Evolutionary conservation across 495 filamentous ascomycete genomes (phyloP), one percentile per base, ranked within the genome.

Genomic region (Alectoria sarmentosa): DNA sequence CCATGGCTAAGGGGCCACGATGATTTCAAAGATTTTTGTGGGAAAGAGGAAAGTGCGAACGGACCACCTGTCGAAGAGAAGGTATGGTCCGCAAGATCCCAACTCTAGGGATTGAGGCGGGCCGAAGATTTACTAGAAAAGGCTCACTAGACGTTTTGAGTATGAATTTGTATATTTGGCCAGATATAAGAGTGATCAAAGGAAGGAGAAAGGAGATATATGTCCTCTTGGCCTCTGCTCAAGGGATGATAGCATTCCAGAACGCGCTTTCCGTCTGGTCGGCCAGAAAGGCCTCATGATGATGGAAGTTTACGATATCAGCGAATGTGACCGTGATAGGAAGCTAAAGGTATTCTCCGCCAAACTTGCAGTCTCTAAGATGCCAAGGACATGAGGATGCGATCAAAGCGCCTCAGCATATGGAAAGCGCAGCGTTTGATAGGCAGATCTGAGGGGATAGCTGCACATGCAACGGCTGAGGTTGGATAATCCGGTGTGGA

Each of bases 181-280:
- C 1, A 21, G 23, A 39, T 15, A 11, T 13, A n/a, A 55, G 19
- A n/a, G 19, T 34, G 26, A 37, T 44, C 28, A 48, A 21, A 46
- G 39, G 52, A 26, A n/a, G 30, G 14, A 46, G 52, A 23, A 23
- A 28, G 39, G 26, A 36, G 17, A 17, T 58, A 46, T 46, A 42
- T 34, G 42, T 39, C 38, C 48, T 26, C 28, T 38, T 34, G 8
- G 46, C 44, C 37, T 42, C 19, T 30, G 54, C 17, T 38, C 61
- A 64, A 64, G 62, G 62, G 46, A 42, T 64, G 49, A 42, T 64
- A 55, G 56, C 62, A 64, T 64, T 64, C 62, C 62, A 63, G 28
- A 42, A 34, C 62, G 54, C 54, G 38, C 52, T 30, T 46, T 34
- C 62, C 38, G 39, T 63, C 21, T 30, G 21, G 38, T 23, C 37